Evolutionary conservation across 768 basidiomycete genomes (phyloP), one percentile per base, ranked within the genome.

Genomic region (Cyclocybe aegerita): DNA sequence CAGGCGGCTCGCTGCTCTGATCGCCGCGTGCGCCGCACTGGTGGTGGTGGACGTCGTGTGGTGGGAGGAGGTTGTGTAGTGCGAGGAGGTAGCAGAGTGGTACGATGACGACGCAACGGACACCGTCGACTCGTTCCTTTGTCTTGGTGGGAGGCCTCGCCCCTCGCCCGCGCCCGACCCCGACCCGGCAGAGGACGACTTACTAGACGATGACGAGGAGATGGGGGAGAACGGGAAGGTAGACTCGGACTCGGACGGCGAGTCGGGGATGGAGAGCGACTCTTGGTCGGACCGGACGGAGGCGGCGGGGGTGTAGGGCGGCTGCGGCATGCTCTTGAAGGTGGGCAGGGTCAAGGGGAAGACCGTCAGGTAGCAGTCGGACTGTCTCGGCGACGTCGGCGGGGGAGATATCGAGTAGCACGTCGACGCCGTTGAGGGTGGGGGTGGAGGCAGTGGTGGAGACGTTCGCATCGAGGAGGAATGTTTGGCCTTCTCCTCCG

Each of bases 1-100:
- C 12, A 76, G 67, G 61, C 73, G 73, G 43, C 77, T 77, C 9
- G 81, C 81, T 2, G 78, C 78, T 15, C 80, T 75, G 41, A 82
- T 80, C 32, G 77, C 78, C 11, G 73, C 70, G 56, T 68, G 68
- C 11, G 51, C 36, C 7, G 46, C 43, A 23, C 47, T 34, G 9
- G 11, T 12, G 9, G 34, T 17, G 23, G 17, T 37, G 7, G 35
- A 7, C 5, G 11, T 23, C 8, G 42, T 14, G 17, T 11, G 7
- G 4, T 32, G 17, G 39, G 39, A 41, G 4, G 14, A 16, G 35
- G 11, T 36, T 11, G 43, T 34, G 23, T 23, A 23, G 23, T 23
- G 23, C 23, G 23, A 23, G 23, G 23, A 23, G 23, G 23, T 4
- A 23, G 23, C 23, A 23, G 23, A n/a, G n/a, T n/a, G n/a, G n/a